Evolutionary conservation across 1,284 basidiomycete genomes (phyloP).

Genomic region (Malassezia japonica): DNA sequence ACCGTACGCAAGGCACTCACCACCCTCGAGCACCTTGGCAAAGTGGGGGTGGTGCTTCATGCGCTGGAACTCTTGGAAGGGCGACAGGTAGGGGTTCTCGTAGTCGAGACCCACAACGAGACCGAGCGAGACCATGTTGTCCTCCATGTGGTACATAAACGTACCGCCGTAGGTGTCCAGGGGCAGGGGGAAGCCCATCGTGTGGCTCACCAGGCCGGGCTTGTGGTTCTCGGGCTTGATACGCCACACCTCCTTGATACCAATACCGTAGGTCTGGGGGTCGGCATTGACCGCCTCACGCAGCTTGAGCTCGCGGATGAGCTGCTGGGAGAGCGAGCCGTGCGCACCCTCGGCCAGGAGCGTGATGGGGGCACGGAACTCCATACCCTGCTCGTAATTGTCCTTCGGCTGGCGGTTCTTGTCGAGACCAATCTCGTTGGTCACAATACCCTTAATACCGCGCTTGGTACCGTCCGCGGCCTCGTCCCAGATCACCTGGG

Average conservation of each 20-base stretch:
- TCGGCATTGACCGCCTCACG: slow-evolving; percentile 60
- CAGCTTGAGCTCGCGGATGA: slow-evolving; percentile 68
- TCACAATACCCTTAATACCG: slow-evolving; percentile 70
- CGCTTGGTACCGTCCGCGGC: slow-evolving; percentile 54
- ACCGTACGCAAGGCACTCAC: slow-evolving; percentile 76
- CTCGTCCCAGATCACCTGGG: slow-evolving; percentile 66
- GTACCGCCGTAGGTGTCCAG: slow-evolving; percentile 82
- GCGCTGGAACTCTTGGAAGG: slow-evolving; percentile 85
- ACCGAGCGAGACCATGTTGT: slow-evolving; percentile 79
- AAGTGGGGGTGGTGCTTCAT: slow-evolving; percentile 98
- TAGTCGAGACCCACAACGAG: slow-evolving; percentile 92
- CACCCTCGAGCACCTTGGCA: slow-evolving; percentile 65
- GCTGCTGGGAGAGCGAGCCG: slow-evolving; percentile 76
- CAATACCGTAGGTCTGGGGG: slow-evolving; percentile 91
- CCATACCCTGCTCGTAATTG: slow-evolving; percentile 91
- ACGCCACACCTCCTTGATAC: slow-evolving; percentile 95
- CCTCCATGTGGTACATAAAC: slow-evolving; percentile 93
- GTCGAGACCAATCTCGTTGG: slow-evolving; percentile 90
- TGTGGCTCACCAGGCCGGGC: slow-evolving; percentile 81
- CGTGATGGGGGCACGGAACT: slow-evolving; percentile 84
- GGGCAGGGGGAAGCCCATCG: slow-evolving; percentile 85
- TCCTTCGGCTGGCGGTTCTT: slow-evolving; percentile 70
- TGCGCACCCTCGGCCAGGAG: slow-evolving; percentile 95
- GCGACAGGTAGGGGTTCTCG: slow-evolving; percentile 82
- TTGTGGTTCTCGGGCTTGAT: slow-evolving; percentile 67